Base-by-base conservation (phyloP, 768 basidiomycete species). In the Calvatia gigantea region DNA sequence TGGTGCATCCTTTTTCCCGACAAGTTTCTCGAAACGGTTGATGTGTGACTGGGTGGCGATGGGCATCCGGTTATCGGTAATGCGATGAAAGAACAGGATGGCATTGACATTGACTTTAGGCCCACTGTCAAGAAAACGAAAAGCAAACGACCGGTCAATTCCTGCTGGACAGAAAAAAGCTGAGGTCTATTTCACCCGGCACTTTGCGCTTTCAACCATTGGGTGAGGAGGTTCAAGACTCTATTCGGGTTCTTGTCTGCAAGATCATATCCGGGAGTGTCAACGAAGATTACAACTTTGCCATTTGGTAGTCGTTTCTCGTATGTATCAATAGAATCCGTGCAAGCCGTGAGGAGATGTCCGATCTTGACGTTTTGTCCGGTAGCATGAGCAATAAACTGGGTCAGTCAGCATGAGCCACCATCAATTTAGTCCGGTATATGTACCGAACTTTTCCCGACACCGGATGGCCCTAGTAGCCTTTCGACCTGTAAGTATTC, bases 191-290 rank as follows among this genome's bases (percentile, higher is more conserved):
- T 37, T 56, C 31, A 56, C 54, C 27, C 39, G 8, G 39, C 39
- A 29, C 46, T 48, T 19, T 49, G 46, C 1, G 47, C 25, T 39
- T 56, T 56, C 25, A 56, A n/a, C 54, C 54, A 56, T 12, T 56
- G 54, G 11, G 54, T 56, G 28, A 56, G 46, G 7, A 56, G 37
- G 39, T 56, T 56, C 14, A 56, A 41, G 17, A 56, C 54, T 8
- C 54, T 46, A 14, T 56, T 56, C 2, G 54, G 54, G 27, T 56
- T 56, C 33, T 56, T 56, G 29, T 56, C 47, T 8, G 54, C 54
- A 25, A 56, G 54, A 15, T 56, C 54, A n/a, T 56, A 56, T 15
- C 54, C 54, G 6, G 54, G 54, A n/a, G 54, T 56, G 35, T 56
- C 54, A 8, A 56, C 38, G 15, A 56, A 56, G 4, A 56, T 39